Evolutionary conservation across 805 yeast genomes (phyloP).

Genomic region (Metschnikowia baotianmanensis): DNA sequence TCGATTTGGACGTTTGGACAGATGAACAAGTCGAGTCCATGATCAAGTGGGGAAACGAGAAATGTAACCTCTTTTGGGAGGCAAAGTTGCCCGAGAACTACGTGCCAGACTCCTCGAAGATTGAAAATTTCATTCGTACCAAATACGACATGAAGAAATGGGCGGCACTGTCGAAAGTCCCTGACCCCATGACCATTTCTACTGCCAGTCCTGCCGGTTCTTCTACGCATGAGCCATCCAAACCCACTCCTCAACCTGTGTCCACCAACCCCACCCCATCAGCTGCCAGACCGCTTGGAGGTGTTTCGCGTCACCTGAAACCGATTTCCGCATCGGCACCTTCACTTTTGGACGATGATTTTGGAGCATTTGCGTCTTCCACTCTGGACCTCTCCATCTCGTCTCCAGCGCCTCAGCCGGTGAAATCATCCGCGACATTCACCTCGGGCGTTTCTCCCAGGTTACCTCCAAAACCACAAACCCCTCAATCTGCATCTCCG

Average conservation of each 20-base stretch:
- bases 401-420: conserved; percentile 2
- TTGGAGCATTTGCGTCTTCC: conserved; percentile 39
- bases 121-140: conserved; percentile 86
- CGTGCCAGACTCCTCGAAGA: conserved; percentile 77
- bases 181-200: conserved; percentile 53
- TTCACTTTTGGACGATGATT: conserved; percentile 37
- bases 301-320: background rate
- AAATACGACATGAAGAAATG: conserved; percentile 91
- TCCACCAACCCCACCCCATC: background rate
- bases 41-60: conserved; percentile 82
- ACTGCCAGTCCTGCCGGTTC: conserved; percentile 1
- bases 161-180: conserved; percentile 56
- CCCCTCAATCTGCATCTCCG: conserved; percentile 14
- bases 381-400: conserved; percentile 13
- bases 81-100: conserved; percentile 65
- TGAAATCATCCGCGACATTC: background rate
- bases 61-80: conserved; percentile 86
- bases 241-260: too few relatives aligned
- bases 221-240: background rate
- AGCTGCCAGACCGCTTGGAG: background rate
- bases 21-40: conserved; percentile 83
- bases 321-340: conserved; percentile 5
- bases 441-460: conserved; percentile 6
- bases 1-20: conserved; percentile 95
- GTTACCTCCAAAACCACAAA: conserved; percentile 12